Base-by-base conservation (phyloP, 2,329 filamentous ascomycete genomes). In the Penicillium paneum region DNA sequence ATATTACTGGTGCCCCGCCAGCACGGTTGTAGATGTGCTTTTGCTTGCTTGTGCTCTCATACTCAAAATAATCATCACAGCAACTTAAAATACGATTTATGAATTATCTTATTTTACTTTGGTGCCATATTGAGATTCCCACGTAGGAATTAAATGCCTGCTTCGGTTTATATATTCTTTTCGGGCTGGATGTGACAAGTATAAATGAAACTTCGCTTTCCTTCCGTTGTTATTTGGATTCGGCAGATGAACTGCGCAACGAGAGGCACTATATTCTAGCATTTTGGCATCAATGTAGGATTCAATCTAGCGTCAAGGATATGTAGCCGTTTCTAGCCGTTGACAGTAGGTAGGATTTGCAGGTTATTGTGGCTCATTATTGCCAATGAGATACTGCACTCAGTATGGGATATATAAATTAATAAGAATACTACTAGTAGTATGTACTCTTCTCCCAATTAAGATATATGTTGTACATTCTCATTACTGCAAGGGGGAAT, bases 21-120 rank as follows among this genome's bases (percentile, higher is more conserved):
- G 66, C 69, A 35, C 66, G 67, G 56, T 50, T 71, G 54, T 71
- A 71, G 56, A 38, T 19, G n/a, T 19, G 12, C n/a, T 11, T 17
- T 36, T 21, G 5, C n/a, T 43, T 17, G 1, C 19, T 32, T 26
- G 15, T 12, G 26, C 11, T 19, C 12, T 17, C 8, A 19, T 38
- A 36, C 35, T 15, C 17, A 8, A 13, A 34, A n/a, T 39, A 26
- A 52, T 34, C 7, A 26, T 31, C 26, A 39, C 15, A 26, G 21
- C 28, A 34, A 26, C 3, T 45, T 19, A 24, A 24, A 45, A 15
- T 45, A 50, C 26, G 39, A 50, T 29, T 36, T 44, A 50, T 17
- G 38, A 50, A 44, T 43, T 44, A n/a, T n/a, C n/a, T n/a, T n/a
- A n/a, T n/a, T n/a, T n/a, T n/a, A n/a, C n/a, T n/a, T n/a, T n/a